Base-by-base conservation (phyloP, 108 stramenopile species). In the Cyclotella baltica region DNA sequence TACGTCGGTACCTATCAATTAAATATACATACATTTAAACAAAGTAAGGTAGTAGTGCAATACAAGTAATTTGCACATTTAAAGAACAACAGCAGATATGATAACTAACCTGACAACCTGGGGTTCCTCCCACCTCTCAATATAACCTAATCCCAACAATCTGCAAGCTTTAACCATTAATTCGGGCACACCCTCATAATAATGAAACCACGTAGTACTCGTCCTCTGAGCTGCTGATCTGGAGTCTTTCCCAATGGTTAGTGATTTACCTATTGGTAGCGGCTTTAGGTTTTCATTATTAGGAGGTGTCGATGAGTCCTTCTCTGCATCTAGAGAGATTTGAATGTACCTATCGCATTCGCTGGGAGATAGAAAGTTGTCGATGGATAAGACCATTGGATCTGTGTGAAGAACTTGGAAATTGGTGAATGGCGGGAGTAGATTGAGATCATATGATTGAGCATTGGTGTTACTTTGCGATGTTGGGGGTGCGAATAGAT, bases 181-280 rank as follows among this genome's bases (percentile, higher is more conserved):
- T 67, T 90, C 90, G 18, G 93, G 91, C 25, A 87, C 86, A 48
- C 70, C 70, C 56, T 73, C 78, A 73, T 84, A 94, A 64, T 92
- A 80, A 81, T 94, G 84, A 64, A 90, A 94, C 91, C 91, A 94
- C 0, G 93, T 94, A 0, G 93, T 94, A 37, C 83, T 85, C 0
- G 93, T 94, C 5, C 93, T 81, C 48, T 91, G 90, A 0, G 93
- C 76, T 64, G 83, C 82, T 40, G 88, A 81, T 16, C 46, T 56
- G n/a, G 76, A 52, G 70, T 94, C 90, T 62, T 91, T 94, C 33
- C 93, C 93, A 11, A 94, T 89, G 4, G 93, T 94, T 53, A 81
- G 88, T 37, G 93, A 94, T 73, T 84, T 85, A 5, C 87, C 88
- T 53, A 81, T 11, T 9, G 90, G 75, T 62, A 90, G 70, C 10